Evolutionary conservation across 805 yeast species (phyloP).

Genomic region (Kuraishia capsulata): DNA sequence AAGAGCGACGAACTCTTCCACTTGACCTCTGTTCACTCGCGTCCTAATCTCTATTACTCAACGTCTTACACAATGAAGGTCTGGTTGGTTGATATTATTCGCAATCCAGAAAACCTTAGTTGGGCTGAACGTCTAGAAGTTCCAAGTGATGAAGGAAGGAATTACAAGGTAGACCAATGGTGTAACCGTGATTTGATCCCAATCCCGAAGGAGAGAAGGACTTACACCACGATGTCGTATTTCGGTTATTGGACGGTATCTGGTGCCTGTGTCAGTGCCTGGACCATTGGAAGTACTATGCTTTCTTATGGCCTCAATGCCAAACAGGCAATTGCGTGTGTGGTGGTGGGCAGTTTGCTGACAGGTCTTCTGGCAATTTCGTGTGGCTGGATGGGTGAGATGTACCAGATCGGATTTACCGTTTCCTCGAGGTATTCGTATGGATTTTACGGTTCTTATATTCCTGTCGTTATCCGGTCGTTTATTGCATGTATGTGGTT

Average conservation of each 20-base stretch:
- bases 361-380: not conserved
- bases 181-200: conserved; percentile 25
- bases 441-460: conserved; percentile 22
- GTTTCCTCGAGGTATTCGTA: conserved; percentile 22
- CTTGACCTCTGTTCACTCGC: no score
- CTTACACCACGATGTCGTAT: not conserved
- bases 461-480: conserved; percentile 20
- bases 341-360: not conserved
- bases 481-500: conserved; percentile 22
- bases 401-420: conserved; percentile 22
- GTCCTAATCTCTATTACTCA: no score
- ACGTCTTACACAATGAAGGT: not conserved
- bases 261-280: not conserved
- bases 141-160: conserved; percentile 19
- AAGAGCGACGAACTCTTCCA: no score
- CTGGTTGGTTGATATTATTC: conserved; percentile 8
- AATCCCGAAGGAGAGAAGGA: conserved; percentile 13
- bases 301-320: conserved; percentile 11
- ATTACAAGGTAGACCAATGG: conserved; percentile 17
- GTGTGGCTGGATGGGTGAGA: conserved; percentile 3
- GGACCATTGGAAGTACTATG: conserved; percentile 7
- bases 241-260: not conserved
- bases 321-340: not conserved
- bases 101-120: conserved; percentile 8
- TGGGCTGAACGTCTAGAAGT: conserved; percentile 15